A percentile compares a stretch with the other conserved stretches of the same genome.
Conservation (phyloP, 1,284 basidiomycete genomes). For the Sparassis latifolia region DNA sequence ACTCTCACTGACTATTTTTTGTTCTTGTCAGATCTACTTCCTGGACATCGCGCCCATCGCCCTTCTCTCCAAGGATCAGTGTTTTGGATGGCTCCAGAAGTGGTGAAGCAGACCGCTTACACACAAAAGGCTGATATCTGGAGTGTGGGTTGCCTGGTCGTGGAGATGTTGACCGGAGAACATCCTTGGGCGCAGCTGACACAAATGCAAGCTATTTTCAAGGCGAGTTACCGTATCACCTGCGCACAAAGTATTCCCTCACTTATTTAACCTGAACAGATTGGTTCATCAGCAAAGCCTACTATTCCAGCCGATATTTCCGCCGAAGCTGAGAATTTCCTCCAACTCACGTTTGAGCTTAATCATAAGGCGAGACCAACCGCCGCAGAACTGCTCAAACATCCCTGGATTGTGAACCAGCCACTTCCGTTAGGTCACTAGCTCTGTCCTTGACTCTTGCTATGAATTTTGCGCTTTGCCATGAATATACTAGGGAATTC, state of each 20-base stretch:
- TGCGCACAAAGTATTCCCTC: not conserved
- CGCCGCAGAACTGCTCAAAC: slow-evolving; percentile 69
- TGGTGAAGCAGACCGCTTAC: slow-evolving; percentile 93
- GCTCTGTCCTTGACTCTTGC: not conserved
- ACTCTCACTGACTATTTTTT: not conserved
- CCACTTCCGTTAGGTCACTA: slow-evolving; percentile 13
- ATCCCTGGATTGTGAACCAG: slow-evolving; percentile 57
- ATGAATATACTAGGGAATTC: not conserved
- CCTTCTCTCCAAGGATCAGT: slow-evolving; percentile 95
- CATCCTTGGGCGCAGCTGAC: slow-evolving; percentile 96
- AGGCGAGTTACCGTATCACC: slow-evolving; percentile 41
- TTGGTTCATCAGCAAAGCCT: slow-evolving; percentile 82
- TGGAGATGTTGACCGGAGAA: slow-evolving; percentile 97
- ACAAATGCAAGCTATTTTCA: slow-evolving; percentile 99
- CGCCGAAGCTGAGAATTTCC: slow-evolving; percentile 77
- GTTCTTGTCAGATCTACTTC: slow-evolving; percentile 57
- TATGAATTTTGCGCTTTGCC: slow-evolving; percentile 1
- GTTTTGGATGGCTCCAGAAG: slow-evolving; percentile 99
- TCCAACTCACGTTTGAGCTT: slow-evolving; percentile 80
- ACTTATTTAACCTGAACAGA: slow-evolving; percentile 39
- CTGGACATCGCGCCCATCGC: slow-evolving; percentile 74
- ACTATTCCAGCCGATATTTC: slow-evolving; percentile 86
- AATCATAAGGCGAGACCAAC: slow-evolving; percentile 80
- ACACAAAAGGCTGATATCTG: slow-evolving; percentile 97
- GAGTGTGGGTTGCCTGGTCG: slow-evolving; percentile 95